Evolutionary conservation across 768 basidiomycete genomes (phyloP), one percentile per base, ranked within the genome.

Genomic region (Cubamyces sp.): DNA sequence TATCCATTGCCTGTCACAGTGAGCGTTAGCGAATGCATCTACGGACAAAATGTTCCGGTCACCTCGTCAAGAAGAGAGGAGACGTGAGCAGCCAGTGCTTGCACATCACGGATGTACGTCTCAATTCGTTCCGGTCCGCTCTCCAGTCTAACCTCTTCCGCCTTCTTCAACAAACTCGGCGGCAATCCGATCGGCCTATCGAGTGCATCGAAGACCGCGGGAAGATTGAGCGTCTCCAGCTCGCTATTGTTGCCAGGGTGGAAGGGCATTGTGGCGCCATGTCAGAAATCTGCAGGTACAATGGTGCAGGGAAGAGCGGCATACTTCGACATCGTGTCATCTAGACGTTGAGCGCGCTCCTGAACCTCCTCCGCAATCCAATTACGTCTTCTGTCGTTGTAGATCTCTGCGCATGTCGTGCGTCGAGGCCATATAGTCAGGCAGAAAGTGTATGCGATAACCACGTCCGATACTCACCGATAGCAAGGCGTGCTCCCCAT

Each of bases 121-220:
- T 87, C 85, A 14, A 98, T 87, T 28, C 84, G 82, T 3, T 81
- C 77, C 0, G 87, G 85, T 0, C 96, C 96, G 66, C 93, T 84
- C 56, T 91, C 90, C 0, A 83, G 74, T 42, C 91, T 83, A 1
- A 98, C 85, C 72, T 96, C 90, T 69, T 92, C 90, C 0, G 93
- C 90, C 74, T 92, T 94, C 54, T 83, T 85, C 52, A 98, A 74
- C 23, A 98, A 75, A 64, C 93, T 93, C 0, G 94, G 91, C 7
- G 96, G 96, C 16, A 98, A 80, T 18, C 94, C 93, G 23, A 93
- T 83, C 1, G 92, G 92, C 25, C 88, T 82, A 69, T 96, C 94
- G 3, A 97, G 77, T 0, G 93, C 94, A 69, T 98, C 94, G 25
- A 97, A 80, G 0, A 93, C 81, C 1, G 91, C 87, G 7, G 95